Evolutionary conservation across 306 rosid species (phyloP), one percentile per base, ranked within the genome.

Genomic region (Arachis stenosperma): DNA sequence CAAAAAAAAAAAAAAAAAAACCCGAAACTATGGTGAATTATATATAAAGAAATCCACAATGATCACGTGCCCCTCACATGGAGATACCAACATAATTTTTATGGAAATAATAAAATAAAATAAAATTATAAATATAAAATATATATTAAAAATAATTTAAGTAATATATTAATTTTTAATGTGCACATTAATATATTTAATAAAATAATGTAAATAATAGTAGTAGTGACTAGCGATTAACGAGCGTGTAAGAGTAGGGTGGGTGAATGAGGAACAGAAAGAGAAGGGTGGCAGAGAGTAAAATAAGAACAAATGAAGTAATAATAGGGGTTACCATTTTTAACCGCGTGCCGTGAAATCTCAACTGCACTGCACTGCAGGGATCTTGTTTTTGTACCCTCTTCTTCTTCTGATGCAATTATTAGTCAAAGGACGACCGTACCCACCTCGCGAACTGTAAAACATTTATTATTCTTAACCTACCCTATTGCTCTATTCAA

Each of bases 1-100:
- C 51, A 54, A 22, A 60, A 12, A 5, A 29, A 5, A 22, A 41
- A 22, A 8, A 2, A 41, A 29, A 1, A 46, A 59, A n/a, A n/a
- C n/a, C 17, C 17, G 17, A 17, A 17, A 12, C 56, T 2, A 44
- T 6, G 9, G 50, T 60, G 27, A 22, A 22, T 22, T 22, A 22
- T 42, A 51, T 6, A 51, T 2, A 10, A 58, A 48, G 2, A 10
- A 65, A 65, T 66, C 42, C 50, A 71, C 52, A 51, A 59, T 6
- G 37, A 4, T 80, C 86, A 79, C 84, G 87, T 89, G 87, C 13
- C 47, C 7, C 44, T 77, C 84, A 71, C 77, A 64, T 81, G 27
- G 27, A 22, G 27, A 1, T 1, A 22, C 1, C 27, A 22, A 22
- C 27, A 22, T 22, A 22, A 22, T 22, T 22, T 22, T 22, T 22